These are phyloP conservation scores for Abrus precatorius DNA, from an alignment of 306 rosid genomes.

Conservation along the genomic window DNA sequence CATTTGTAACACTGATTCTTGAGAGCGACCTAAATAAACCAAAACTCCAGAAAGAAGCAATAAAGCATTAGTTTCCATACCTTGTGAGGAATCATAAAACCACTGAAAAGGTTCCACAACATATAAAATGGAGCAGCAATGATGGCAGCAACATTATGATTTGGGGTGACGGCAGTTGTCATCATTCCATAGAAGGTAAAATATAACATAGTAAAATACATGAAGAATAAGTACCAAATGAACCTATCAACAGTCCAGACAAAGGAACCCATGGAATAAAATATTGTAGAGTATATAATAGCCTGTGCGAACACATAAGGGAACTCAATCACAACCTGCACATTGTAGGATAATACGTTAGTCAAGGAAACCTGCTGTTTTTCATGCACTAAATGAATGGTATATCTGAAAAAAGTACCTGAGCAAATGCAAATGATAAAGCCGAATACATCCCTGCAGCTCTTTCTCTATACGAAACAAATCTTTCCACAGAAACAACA, in stretches of 20 bases:
- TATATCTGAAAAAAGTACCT: constrained; percentile 61
- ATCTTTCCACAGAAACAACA: constrained; percentile 93
- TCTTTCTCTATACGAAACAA: constrained; percentile 95
- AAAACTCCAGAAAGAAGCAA: constrained; percentile 26
- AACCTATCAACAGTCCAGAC: constrained; percentile 82
- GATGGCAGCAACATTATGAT: constrained; percentile 92
- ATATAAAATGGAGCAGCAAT: constrained; percentile 96
- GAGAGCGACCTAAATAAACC: constrained; percentile 13
- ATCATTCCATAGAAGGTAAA: constrained; percentile 99
- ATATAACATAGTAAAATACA: constrained; percentile 94
- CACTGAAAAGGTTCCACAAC: constrained; percentile 99
- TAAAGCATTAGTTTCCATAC: constrained; percentile 56
- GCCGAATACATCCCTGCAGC: constrained; percentile 98
- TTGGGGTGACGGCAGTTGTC: constrained; percentile 98
- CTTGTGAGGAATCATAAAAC: constrained; percentile 99
- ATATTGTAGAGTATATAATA: constrained; percentile 80
- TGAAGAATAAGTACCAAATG: constrained; percentile 91
- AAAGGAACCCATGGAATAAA: constrained; percentile 89
- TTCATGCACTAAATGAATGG: not conserved
- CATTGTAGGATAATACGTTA: constrained; percentile 31
- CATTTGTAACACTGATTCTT: constrained; percentile 12
- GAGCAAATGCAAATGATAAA: constrained; percentile 94
- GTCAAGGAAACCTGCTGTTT: constrained; percentile 39
- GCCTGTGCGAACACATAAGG: constrained; percentile 94
- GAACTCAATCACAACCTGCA: constrained; percentile 90